A percentile compares a stretch with the other conserved stretches of the same genome.
phyloP scores from a whole-genome alignment of 148 eudicot species.

The Euryodendron excelsum region DNA sequence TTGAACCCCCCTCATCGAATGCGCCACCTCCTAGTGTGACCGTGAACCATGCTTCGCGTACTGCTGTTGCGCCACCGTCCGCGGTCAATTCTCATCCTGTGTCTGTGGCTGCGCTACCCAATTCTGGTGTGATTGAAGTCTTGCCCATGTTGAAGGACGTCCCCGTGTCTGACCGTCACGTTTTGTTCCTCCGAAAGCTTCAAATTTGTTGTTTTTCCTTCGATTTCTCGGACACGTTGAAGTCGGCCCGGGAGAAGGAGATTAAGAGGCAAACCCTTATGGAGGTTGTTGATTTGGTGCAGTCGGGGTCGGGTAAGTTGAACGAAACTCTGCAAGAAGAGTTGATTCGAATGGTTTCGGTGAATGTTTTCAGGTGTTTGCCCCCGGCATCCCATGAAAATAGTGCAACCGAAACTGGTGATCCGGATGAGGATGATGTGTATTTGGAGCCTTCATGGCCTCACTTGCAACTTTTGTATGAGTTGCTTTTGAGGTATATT shows the following conservation, averaged over 20 bases:
- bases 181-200: constrained; percentile 38
- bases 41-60: constrained; percentile 43
- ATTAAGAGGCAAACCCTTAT: constrained; percentile 46
- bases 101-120: constrained; percentile 9
- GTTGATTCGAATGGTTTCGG: constrained; percentile 40
- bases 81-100: constrained; percentile 10
- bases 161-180: constrained; percentile 35
- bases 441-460: constrained; percentile 49
- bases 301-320: constrained; percentile 42
- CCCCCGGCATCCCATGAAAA: constrained; percentile 45
- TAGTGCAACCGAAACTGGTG: constrained; percentile 30
- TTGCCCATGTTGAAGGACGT: constrained; percentile 43
- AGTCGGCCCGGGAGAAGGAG: constrained; percentile 42
- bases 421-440: constrained; percentile 50
- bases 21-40: constrained; percentile 25
- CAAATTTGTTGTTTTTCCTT: constrained; percentile 35
- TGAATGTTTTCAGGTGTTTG: constrained; percentile 41
- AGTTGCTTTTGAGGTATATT: constrained; percentile 44
- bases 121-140: constrained; percentile 31
- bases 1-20: constrained; percentile 34
- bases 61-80: constrained; percentile 8
- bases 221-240: constrained; percentile 43
- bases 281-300: constrained; percentile 47
- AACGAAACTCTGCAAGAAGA: constrained; percentile 48
- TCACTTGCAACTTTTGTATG: constrained; percentile 49